A percentile compares a stretch with the other conserved stretches of the same genome.
phyloP scores from a whole-genome alignment of 2,329 filamentous ascomycete genomes.

The Aureobasidium sp. region DNA sequence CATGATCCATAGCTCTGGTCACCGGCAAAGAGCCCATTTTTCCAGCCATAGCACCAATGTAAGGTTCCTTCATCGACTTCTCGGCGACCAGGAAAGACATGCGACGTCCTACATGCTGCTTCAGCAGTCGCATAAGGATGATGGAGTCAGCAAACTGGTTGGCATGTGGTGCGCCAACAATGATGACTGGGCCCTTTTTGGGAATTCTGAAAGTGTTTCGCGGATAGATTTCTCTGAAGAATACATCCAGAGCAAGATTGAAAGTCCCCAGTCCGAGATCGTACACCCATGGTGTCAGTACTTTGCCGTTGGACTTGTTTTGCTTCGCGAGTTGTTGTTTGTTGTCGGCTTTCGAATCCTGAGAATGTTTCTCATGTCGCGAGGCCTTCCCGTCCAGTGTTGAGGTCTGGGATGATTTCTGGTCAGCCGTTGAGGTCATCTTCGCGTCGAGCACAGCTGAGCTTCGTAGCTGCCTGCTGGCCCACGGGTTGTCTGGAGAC shows the following conservation, averaged over 20 bases:
- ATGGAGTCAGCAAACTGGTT: conserved; percentile 98
- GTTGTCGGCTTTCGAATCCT: background rate
- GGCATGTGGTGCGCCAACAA: conserved; percentile 93
- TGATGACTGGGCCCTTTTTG: conserved; percentile 77
- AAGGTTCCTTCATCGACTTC: conserved; percentile 82
- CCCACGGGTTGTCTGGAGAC: background rate
- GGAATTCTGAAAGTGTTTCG: conserved; percentile 93
- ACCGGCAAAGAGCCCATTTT: conserved; percentile 89
- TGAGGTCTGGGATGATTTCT: background rate
- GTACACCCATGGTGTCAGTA: conserved; percentile 37
- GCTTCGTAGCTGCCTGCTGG: background rate
- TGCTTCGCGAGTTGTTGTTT: background rate
- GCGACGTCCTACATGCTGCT: conserved; percentile 76
- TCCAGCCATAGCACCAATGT: conserved; percentile 80
- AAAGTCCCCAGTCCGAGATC: conserved; percentile 70
- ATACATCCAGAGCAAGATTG: conserved; percentile 81
- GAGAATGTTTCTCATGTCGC: background rate
- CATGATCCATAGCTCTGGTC: conserved; percentile 78
- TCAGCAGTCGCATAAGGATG: conserved; percentile 82
- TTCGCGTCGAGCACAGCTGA: background rate
- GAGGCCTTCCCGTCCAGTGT: background rate
- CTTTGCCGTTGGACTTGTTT: background rate
- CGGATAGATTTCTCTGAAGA: conserved; percentile 96
- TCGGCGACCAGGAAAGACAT: conserved; percentile 93
- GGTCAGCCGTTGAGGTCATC: conserved; percentile 2